Base-by-base conservation (phyloP, 352 stramenopile species). In the Globisporangium recalcitrans region DNA sequence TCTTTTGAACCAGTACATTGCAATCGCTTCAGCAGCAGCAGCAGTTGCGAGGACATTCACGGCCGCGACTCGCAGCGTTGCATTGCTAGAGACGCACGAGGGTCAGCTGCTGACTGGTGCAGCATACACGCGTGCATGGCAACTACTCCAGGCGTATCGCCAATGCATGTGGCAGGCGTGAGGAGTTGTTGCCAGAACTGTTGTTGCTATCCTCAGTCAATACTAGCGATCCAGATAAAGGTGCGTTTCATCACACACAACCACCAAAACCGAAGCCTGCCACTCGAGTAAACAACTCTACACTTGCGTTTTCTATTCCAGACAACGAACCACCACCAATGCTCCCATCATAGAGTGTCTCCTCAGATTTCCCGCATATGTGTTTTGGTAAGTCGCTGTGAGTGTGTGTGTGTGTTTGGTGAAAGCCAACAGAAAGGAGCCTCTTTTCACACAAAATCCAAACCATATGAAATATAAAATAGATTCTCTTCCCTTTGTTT, bases 221-320 rank as follows among this genome's bases (percentile, higher is more conserved):
- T 46, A 10, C 38, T 46, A 16, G 38, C 38, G 38, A 16, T 46
- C 38, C 16, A 52, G 21, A n/a, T n/a, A 2, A 13, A 38, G 54
- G 19, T 13, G 54, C 38, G 54, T 60, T 60, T 60, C 54, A 60
- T 38, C 38, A 38, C 54, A 60, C 54, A 32, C 22, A n/a, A 58
- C 54, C 54, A 60, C 54, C 54, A 60, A 60, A 60, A 60, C 29
- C 29, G 29, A 21, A 7, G 10, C 52, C n/a, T 58, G 2, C 7
- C n/a, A 58, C 14, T n/a, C 4, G 1, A 10, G 9, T 46, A 31
- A 58, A 2, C 1, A 8, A 21, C 22, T 9, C 16, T n/a, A n/a
- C 7, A 38, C 52, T 47, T 26, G n/a, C 3, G 0, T n/a, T 29
- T 58, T 34, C 9, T 58, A 58, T 58, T 29, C 3, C 21, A 14